Evolutionary conservation across 78 protist genomes (phyloP).

Genomic region (Pelomyxa schiedti): DNA sequence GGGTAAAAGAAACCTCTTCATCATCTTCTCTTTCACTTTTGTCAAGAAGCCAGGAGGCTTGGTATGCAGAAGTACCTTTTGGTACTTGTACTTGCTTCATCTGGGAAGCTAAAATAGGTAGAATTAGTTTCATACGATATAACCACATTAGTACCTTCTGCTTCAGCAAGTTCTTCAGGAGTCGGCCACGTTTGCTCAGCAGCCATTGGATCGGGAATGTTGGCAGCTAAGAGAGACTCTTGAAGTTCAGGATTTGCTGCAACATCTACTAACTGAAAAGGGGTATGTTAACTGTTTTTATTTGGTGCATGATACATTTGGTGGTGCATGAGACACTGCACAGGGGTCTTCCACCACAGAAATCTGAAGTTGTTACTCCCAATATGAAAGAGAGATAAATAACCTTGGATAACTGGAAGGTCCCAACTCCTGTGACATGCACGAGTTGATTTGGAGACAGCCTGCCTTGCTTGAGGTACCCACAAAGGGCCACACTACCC

Average conservation of each 20-base stretch:
- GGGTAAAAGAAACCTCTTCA: not conserved
- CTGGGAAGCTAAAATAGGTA: not conserved
- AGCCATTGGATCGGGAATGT: conserved; percentile 37
- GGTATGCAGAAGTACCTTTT: conserved; percentile 63
- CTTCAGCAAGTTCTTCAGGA: conserved; percentile 46
- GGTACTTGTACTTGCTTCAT: conserved; percentile 52
- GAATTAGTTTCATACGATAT: not conserved
- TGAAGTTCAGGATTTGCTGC: conserved; percentile 7
- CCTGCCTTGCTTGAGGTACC: not conserved
- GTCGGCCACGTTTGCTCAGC: conserved; percentile 59
- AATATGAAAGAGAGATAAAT: conserved; percentile 6
- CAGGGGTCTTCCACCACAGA: conserved; percentile 2
- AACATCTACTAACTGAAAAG: no score
- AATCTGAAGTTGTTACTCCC: not conserved
- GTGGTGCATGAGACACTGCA: not conserved
- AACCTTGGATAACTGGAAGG: conserved; percentile 43
- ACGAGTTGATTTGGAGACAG: conserved; percentile 31
- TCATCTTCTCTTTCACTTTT: conserved; percentile 13
- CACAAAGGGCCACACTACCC: conserved; percentile 42
- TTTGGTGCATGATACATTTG: not conserved
- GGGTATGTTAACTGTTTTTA: not conserved
- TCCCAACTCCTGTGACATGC: conserved; percentile 58
- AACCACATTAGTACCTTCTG: not conserved
- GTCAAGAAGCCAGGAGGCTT: conserved; percentile 67
- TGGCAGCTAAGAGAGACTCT: conserved; percentile 24